Base-by-base conservation (phyloP, 257 asterid species). In the Salvia hispanica region DNA sequence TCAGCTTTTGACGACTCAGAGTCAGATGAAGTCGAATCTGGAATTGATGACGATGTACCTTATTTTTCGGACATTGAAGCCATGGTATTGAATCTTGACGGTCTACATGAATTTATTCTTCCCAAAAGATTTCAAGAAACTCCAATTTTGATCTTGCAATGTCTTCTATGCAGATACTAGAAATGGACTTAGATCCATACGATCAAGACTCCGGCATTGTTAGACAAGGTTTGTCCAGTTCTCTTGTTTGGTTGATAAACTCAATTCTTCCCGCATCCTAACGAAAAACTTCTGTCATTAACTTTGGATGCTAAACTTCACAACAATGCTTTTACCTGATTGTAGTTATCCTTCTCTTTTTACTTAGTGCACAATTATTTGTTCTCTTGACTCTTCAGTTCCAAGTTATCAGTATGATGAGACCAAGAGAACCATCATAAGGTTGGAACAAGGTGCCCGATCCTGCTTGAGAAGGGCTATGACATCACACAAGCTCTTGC, bases 41-140 rank as follows among this genome's bases (percentile, higher is more conserved):
- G 67, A 70, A 78, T 86, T 70, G 99, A 91, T 64, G 91, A 82
- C 44, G 98, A 91, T 9, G 86, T 88, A 74, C 99, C 99, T 54
- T 91, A 79, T 80, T 89, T 81, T 85, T 94, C 99, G 62, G 99
- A 94, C 52, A 72, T 94, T 53, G 99, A 94, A 84, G 96, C 98
- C 76, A 82, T 87, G 99, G 98, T 94, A 88, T 76, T 31, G 50
- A 60, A 46, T 61, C 25, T 74, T 56, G 62, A 73, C 54, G 4
- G 18, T 69, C 31, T 15, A 64, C 64, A 57, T 62, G 31, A 55
- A 75, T 68, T 39, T 63, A 37, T 63, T 46, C 44, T 61, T 31
- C 64, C 52, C 57, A 34, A 64, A 16, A 25, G 39, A 5, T 16
- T 51, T 25, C 4, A 40, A 47, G 9, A 11, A 33, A 10, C 54